Conservation (phyloP, 208 protist genomes). For the Wallacemonas rigidus region DNA sequence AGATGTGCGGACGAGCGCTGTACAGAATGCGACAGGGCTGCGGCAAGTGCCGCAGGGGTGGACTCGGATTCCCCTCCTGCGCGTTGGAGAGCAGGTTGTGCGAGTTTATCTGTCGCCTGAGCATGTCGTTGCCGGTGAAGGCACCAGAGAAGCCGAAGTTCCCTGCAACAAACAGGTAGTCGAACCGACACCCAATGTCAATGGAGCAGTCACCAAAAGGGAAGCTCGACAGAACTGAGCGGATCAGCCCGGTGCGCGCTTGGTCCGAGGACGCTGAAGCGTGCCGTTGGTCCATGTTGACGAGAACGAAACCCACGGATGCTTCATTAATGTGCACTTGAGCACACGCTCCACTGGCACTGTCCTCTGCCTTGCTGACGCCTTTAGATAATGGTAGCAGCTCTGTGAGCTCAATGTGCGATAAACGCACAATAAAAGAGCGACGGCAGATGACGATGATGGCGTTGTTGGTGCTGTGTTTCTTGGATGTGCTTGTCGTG, state of each 20-base stretch:
- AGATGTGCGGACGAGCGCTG: constrained; percentile 41
- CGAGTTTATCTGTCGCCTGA: constrained; percentile 53
- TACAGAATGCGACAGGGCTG: constrained; percentile 68
- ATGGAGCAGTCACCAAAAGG: constrained; percentile 53
- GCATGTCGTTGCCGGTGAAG: constrained; percentile 52
- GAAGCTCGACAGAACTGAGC: constrained; percentile 53
- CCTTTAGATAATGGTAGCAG: constrained; percentile 23
- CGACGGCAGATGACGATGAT: constrained; percentile 65
- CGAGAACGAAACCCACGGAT: constrained; percentile 48
- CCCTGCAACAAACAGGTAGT: constrained; percentile 74
- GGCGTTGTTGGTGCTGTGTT: constrained; percentile 43
- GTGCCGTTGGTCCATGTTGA: constrained; percentile 39
- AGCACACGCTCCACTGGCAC: constrained; percentile 42
- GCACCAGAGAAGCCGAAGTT: constrained; percentile 55
- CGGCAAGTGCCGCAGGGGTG: constrained; percentile 28
- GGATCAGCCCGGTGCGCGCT: constrained; percentile 41
- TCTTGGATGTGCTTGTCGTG: constrained; percentile 43
- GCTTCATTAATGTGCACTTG: constrained; percentile 62
- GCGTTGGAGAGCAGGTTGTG: constrained; percentile 70
- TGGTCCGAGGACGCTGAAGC: constrained; percentile 21
- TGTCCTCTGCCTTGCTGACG: constrained; percentile 22
- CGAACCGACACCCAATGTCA: constrained; percentile 65
- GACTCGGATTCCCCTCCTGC: constrained; percentile 55
- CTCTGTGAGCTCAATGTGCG: constrained; percentile 62
- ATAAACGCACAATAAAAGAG: constrained; percentile 63